Percentiles rank a stretch among this genome's conserved stretches.
Conservation (phyloP, 1,284 basidiomycete species). For the Rhizoctonia solani region DNA sequence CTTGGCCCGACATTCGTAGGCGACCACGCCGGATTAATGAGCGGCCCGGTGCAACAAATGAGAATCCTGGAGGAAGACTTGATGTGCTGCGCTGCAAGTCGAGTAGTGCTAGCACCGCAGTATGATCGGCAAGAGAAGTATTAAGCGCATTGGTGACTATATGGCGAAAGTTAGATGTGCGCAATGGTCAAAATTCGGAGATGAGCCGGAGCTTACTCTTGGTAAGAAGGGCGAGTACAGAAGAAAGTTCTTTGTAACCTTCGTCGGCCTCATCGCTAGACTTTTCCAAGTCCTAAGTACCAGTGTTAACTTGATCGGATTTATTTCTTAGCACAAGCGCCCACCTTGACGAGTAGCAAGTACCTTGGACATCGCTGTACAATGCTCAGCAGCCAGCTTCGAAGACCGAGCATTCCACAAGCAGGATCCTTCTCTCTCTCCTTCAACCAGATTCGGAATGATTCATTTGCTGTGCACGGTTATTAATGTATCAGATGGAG, state of each 20-base stretch:
- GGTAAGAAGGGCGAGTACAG: constrained; percentile 67
- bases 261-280: constrained; percentile 65
- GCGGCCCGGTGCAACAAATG: constrained; percentile 78
- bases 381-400: constrained; percentile 83
- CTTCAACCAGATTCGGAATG: constrained; percentile 65
- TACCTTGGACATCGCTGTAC: constrained; percentile 88
- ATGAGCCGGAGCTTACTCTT: constrained; percentile 66
- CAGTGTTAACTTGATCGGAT: background rate
- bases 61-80: constrained; percentile 64
- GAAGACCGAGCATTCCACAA: constrained; percentile 73
- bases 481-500: constrained; percentile 2
- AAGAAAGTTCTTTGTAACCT: constrained; percentile 63
- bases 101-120: constrained; percentile 71
- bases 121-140: constrained; percentile 73
- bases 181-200: background rate
- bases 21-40: constrained; percentile 69
- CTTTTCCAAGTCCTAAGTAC: constrained; percentile 62
- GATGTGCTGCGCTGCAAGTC: constrained; percentile 75
- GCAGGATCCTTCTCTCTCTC: constrained; percentile 64
- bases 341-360: constrained; percentile 67
- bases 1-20: constrained; percentile 49
- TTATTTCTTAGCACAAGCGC: background rate
- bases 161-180: constrained; percentile 4
- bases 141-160: constrained; percentile 78
- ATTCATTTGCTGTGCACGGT: constrained; percentile 52